Evolutionary conservation across 2,329 filamentous ascomycete genomes (phyloP), one percentile per base, ranked within the genome.

Genomic region (Huntiella bhutanensis): DNA sequence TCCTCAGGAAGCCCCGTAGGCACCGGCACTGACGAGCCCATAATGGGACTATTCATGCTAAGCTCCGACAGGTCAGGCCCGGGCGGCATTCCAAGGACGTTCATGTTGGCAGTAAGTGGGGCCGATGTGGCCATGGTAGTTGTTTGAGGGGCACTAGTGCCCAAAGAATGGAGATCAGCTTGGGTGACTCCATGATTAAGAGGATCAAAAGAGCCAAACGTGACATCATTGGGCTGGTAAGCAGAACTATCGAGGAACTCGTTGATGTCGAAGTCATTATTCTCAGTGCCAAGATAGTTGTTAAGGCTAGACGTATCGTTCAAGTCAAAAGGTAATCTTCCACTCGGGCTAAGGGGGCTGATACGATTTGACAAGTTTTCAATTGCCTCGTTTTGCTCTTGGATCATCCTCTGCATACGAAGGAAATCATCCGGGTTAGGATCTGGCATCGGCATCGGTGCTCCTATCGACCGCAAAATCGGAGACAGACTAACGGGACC

Each of bases 331-430:
- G 84, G 82, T 33, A 93, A 82, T 12, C 73, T 71, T 4, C 84
- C 85, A 0, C 75, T 82, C 0, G 86, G 86, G 55, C 80, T 87
- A 10, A 93, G 68, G 0, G 86, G 86, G 5, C 82, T 78, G 5
- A 95, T 69, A 12, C 85, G 65, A 47, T 75, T 77, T 44, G 77
- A 77, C 7, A 95, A 67, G 49, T 82, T 76, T 51, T 82, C 75
- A 1, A 95, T 80, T 42, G 82, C 80, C 41, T 71, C 71, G 50
- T 81, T 77, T 55, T 94, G 86, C 50, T 88, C 77, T 17, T 75
- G 73, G 57, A 92, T 83, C 55, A 94, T 67, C 38, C 78, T 79
- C 52, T 83, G 75, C 2, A 96, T 68, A 28, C 81, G 71, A 44
- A 91, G 82, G 22, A 95, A 72, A 51, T 93, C 82, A 11, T 79